phyloP scores from a whole-genome alignment of 805 yeast genomes.

The Candida silvicultrix region DNA sequence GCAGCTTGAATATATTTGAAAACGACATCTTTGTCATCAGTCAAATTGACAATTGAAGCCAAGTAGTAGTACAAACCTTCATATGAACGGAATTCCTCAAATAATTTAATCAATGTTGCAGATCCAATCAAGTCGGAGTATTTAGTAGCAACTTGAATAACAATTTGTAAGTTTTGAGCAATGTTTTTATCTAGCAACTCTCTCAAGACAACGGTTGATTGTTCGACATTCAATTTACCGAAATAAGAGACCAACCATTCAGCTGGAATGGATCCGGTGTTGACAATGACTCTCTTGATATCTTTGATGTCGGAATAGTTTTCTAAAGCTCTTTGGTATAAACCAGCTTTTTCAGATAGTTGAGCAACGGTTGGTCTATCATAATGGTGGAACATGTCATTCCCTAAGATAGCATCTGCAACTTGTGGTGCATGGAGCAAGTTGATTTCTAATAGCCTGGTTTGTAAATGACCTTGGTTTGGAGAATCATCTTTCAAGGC shows the following conservation, averaged over 20 bases:
- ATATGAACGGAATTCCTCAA: conserved; percentile 86
- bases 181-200: conserved; percentile 77
- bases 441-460: conserved; percentile 88
- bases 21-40: conserved; percentile 93
- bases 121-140: conserved; percentile 93
- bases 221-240: conserved; percentile 92
- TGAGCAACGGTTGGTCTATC: conserved; percentile 91
- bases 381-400: conserved; percentile 91
- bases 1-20: conserved; percentile 95
- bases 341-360: conserved; percentile 93
- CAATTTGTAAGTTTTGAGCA: conserved; percentile 86
- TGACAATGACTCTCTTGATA: conserved; percentile 89
- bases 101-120: conserved; percentile 73
- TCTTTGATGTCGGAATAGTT: conserved; percentile 92
- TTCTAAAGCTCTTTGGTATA: conserved; percentile 92
- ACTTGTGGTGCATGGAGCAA: conserved; percentile 97
- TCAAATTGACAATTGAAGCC: conserved; percentile 86
- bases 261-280: conserved; percentile 75
- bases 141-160: conserved; percentile 94
- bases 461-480: conserved; percentile 92
- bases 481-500: conserved; percentile 93
- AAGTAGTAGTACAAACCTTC: conserved; percentile 95
- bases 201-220: conserved; percentile 78
- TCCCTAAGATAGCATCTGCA: conserved; percentile 97
- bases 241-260: conserved; percentile 94